phyloP scores from a whole-genome alignment of 768 basidiomycete species.

The Suillus variegatus region DNA sequence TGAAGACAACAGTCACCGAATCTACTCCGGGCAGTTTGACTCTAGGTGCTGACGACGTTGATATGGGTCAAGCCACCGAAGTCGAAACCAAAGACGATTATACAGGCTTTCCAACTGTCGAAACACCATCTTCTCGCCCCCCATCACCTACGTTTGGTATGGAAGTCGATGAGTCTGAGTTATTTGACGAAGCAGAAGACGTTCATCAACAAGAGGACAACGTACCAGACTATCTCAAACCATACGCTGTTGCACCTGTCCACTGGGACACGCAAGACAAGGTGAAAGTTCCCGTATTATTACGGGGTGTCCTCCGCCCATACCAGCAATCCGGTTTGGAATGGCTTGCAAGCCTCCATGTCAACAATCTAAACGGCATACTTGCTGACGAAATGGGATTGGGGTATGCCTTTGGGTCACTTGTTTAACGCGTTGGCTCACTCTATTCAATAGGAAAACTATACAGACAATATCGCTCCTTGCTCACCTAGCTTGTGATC shows the following conservation, averaged over 20 bases:
- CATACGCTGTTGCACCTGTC: constrained; percentile 71
- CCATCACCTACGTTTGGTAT: background rate
- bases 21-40: background rate
- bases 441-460: constrained; percentile 67
- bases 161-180: background rate
- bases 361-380: constrained; percentile 79
- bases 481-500: constrained; percentile 88
- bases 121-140: background rate
- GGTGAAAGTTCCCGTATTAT: constrained; percentile 66
- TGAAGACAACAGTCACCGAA: too few species aligned
- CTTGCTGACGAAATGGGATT: constrained; percentile 95
- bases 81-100: background rate
- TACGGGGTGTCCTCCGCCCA: constrained; percentile 86
- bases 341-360: constrained; percentile 89
- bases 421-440: background rate
- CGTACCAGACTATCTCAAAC: constrained; percentile 58
- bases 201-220: constrained; percentile 36
- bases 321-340: constrained; percentile 94
- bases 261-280: constrained; percentile 62
- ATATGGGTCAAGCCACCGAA: background rate
- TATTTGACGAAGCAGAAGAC: constrained; percentile 37
- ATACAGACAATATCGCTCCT: constrained; percentile 95
- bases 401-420: constrained; percentile 55
- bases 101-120: background rate
- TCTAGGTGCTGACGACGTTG: background rate